Evolutionary conservation across 306 rosid genomes (phyloP).

Genomic region (Coriaria nepalensis): DNA sequence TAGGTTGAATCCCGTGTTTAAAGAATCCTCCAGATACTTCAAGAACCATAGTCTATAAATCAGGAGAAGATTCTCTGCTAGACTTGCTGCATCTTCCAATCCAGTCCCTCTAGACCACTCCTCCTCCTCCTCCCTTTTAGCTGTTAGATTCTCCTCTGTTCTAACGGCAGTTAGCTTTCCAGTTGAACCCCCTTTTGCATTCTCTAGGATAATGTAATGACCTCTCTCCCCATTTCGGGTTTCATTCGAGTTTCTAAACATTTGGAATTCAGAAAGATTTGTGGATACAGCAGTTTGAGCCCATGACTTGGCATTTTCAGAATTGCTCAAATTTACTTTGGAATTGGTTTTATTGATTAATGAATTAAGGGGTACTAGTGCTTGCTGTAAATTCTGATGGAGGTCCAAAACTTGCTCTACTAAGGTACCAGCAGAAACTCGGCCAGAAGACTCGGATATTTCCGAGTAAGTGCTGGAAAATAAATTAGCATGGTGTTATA

Average conservation of each 20-base stretch:
- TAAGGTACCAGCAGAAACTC: conserved; percentile 33
- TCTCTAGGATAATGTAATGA: conserved; percentile 30
- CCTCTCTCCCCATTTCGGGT: conserved; percentile 19
- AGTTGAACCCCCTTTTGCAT: conserved; percentile 5
- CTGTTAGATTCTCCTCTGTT: conserved; percentile 21
- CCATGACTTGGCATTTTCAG: conserved; percentile 40
- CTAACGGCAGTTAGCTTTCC: no score
- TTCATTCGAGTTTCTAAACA: conserved; percentile 25
- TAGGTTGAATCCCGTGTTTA: conserved; percentile 26
- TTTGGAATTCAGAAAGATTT: conserved; percentile 42
- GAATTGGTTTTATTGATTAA: conserved; percentile 17
- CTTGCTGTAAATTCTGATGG: conserved; percentile 33
- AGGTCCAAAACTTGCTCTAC: conserved; percentile 50
- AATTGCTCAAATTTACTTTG: conserved; percentile 16
- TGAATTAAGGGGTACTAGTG: conserved; percentile 21
- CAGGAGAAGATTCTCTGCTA: conserved; percentile 32
- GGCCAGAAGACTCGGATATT: conserved; percentile 31
- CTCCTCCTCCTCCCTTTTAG: conserved; percentile 9
- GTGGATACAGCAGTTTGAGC: conserved; percentile 55
- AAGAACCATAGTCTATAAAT: conserved; percentile 59
- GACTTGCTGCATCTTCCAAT: conserved; percentile 25
- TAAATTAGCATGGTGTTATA: background rate
- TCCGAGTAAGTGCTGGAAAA: conserved; percentile 41
- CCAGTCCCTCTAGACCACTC: conserved; percentile 24
- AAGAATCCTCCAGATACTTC: conserved; percentile 44